Percentiles rank a stretch among this genome's conserved stretches.
Evolutionary conservation across 495 filamentous ascomycete genomes (phyloP).

Genomic region (Ramalina intermedia): DNA sequence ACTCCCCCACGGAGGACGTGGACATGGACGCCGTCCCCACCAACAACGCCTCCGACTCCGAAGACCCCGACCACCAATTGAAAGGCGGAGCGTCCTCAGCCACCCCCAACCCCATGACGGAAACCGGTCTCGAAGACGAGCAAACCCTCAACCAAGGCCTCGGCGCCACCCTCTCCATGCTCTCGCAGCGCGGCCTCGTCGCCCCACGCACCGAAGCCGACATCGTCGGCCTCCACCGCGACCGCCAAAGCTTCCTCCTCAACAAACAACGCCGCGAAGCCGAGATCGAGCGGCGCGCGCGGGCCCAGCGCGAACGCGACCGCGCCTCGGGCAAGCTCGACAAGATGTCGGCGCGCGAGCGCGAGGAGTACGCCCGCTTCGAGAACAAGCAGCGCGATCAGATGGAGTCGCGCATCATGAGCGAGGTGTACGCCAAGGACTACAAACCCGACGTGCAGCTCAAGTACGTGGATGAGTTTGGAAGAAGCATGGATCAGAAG

Average conservation of each 20-base stretch:
- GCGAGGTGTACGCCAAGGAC: constrained; percentile 67
- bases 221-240: constrained; percentile 53
- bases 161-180: constrained; percentile 65
- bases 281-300: constrained; percentile 62
- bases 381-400: constrained; percentile 81
- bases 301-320: constrained; percentile 75
- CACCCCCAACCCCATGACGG: constrained; percentile 37
- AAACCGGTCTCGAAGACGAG: constrained; percentile 75
- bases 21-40: constrained; percentile 44
- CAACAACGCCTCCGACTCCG: constrained; percentile 40
- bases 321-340: constrained; percentile 68
- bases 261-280: constrained; percentile 61
- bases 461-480: constrained; percentile 78
- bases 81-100: constrained; percentile 35
- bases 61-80: constrained; percentile 33
- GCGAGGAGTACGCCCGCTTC: constrained; percentile 75
- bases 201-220: constrained; percentile 45
- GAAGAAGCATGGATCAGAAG: constrained; percentile 74
- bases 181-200: constrained; percentile 70
- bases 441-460: constrained; percentile 86
- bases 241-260: constrained; percentile 65
- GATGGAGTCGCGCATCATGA: constrained; percentile 61
- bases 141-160: constrained; percentile 60
- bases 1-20: constrained; percentile 43
- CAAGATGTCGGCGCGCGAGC: constrained; percentile 73